Base-by-base conservation (phyloP, 306 rosid species). In the Casuarina cunninghamiana region DNA sequence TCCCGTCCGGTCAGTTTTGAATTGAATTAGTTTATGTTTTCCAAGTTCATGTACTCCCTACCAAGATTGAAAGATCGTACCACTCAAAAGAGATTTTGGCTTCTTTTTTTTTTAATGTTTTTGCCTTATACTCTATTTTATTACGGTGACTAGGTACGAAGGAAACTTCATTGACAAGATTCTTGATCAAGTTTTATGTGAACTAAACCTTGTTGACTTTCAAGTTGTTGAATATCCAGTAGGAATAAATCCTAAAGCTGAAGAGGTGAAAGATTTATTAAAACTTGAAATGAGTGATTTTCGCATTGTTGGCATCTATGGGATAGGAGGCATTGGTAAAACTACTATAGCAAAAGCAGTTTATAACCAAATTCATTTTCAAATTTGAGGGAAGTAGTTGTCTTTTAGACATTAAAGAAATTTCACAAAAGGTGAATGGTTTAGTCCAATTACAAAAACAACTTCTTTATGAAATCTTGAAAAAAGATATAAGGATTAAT, bases 241-340 rank as follows among this genome's bases (percentile, higher is more conserved):
- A 13, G 77, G 78, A 32, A 21, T 73, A 41, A 74, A 65, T 50
- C 4, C 44, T 11, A 69, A 78, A 15, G 35, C 17, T 3, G 13
- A 74, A 50, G 13, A 50, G 5, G 32, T 79, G 3, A 10, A 13
- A 4, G n/a, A 55, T 5, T 11, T 73, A 16, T 12, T 73, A 16
- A 10, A 45, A 2, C n/a, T 35, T 5, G 73, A 43, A 42, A 49
- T 41, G 39, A 12, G 43, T 53, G 61, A 19, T 41, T 78, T 79
- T 4, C 15, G 37, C 0, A 17, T 79, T 4, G 50, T 65, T 0
- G 78, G 83, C 43, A 63, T 81, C 6, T 76, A 55, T 35, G 85
- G 82, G 0, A 81, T 81, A 78, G 78, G 85, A 10, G 81, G 81
- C 50, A 43, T 53, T 17, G 84, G 81, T 0, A 81, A 81, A 63